Base-by-base conservation (phyloP, 2,329 filamentous ascomycete genomes). In the Coleophoma eucalyptorum region DNA sequence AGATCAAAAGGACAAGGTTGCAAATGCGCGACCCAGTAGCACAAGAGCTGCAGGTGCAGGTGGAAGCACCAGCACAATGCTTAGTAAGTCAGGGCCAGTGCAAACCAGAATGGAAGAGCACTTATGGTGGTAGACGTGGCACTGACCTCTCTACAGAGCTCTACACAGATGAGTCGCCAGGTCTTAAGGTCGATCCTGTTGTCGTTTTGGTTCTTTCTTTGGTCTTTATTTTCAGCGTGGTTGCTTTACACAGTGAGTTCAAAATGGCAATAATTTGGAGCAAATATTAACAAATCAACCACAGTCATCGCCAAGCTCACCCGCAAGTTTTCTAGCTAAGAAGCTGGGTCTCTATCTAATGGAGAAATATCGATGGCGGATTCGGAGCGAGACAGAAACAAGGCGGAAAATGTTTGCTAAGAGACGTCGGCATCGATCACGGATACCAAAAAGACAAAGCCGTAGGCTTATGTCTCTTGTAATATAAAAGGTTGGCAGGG, bases 141-240 rank as follows among this genome's bases (percentile, higher is more conserved):
- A 18, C 18, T 12, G 16, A 46, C 32, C 16, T 4, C 5, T 15
- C 11, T 41, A 41, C 54, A 91, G 87, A 84, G 73, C 86, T 99
- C 42, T 99, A 99, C 84, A 99, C 94, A 52, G 94, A 99, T 69
- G 94, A 99, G 78, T 96, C 90, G 59, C 94, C 94, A 52, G 94
- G 94, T 56, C 79, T 99, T 65, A 96, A 97, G 79, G 94, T 99
- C 59, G 94, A 99, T 71, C 94, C 94, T 19, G 94, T 99, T 53
- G 92, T 99, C 59, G 93, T 99, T 58, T 81, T 99, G 67, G 94
- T 97, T 61, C 80, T 99, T 63, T 96, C 90, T 66, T 83, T 99
- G 64, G 94, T 96, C 56, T 99, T 99, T 74, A 99, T 99, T 73
- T 97, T 99, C 78, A 94, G 89, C 67, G 94, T 99, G 67, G 94